These are phyloP conservation scores for Pythium diclinum DNA, from an alignment of 352 stramenopile species.

Conservation along the genomic window DNA sequence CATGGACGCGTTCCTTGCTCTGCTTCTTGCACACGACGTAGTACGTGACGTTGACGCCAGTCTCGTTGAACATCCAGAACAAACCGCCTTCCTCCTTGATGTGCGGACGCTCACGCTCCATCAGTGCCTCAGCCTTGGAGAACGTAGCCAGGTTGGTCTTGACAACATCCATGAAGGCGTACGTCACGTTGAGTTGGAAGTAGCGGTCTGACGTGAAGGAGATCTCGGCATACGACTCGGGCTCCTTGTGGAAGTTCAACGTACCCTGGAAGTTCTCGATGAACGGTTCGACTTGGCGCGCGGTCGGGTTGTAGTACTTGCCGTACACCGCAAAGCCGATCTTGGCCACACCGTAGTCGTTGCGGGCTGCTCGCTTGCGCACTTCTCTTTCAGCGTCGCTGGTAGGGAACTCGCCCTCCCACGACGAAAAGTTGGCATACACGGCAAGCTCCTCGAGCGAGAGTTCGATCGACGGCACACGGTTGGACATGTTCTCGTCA, in stretches of 20 bases:
- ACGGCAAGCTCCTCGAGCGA: slow-evolving; percentile 76
- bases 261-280: slow-evolving; percentile 83
- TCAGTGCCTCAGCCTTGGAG: slow-evolving; percentile 48
- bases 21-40: slow-evolving; percentile 75
- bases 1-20: slow-evolving; percentile 39
- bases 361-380: slow-evolving; percentile 39
- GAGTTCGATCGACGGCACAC: slow-evolving; percentile 71
- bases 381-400: slow-evolving; percentile 35
- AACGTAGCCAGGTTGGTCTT: slow-evolving; percentile 69
- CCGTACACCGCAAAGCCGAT: slow-evolving; percentile 81
- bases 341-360: slow-evolving; percentile 72
- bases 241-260: slow-evolving; percentile 77
- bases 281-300: slow-evolving; percentile 76
- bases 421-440: slow-evolving; percentile 68
- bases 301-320: slow-evolving; percentile 87
- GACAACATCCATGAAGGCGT: slow-evolving; percentile 76
- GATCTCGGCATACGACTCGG: slow-evolving; percentile 53
- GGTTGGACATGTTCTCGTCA: slow-evolving; percentile 74
- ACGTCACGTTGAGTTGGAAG: slow-evolving; percentile 84
- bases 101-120: slow-evolving; percentile 55
- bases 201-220: slow-evolving; percentile 81
- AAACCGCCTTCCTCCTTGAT: slow-evolving; percentile 80
- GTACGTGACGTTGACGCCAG: slow-evolving; percentile 76
- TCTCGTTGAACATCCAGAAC: slow-evolving; percentile 86
- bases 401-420: slow-evolving; percentile 46